Conservation (phyloP, 331 rosid genomes). For the Telfairia occidentalis region DNA sequence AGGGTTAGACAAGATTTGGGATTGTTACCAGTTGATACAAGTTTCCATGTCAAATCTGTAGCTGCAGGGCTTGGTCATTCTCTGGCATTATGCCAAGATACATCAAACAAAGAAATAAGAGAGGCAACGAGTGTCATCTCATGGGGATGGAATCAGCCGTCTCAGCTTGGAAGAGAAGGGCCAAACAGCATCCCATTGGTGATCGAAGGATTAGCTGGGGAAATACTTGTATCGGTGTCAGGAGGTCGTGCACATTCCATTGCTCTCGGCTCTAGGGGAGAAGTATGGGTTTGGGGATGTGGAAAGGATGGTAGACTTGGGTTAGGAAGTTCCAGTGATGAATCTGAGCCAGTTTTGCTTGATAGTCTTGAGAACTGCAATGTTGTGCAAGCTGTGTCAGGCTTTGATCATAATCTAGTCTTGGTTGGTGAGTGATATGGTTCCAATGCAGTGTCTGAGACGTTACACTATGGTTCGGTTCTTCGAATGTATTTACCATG, state of each 20-base stretch:
- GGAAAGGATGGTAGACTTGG: conserved; percentile 89
- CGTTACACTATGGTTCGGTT: neutral
- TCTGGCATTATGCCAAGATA: conserved; percentile 55
- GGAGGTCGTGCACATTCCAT: conserved; percentile 84
- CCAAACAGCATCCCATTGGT: conserved; percentile 33
- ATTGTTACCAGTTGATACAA: conserved; percentile 53
- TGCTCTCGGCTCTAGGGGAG: conserved; percentile 54
- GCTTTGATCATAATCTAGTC: conserved; percentile 79
- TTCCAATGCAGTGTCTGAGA: neutral
- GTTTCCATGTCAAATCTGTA: conserved; percentile 34
- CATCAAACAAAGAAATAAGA: conserved; percentile 22
- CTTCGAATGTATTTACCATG: neutral
- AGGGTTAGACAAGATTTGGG: conserved; percentile 51
- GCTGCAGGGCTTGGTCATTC: conserved; percentile 93
- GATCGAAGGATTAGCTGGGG: conserved; percentile 49
- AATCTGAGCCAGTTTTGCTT: conserved; percentile 53
- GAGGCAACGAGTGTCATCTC: conserved; percentile 39
- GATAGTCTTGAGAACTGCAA: conserved; percentile 50
- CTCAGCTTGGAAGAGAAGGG: conserved; percentile 80
- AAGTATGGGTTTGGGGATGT: conserved; percentile 85
- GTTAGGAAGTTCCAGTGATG: conserved; percentile 57
- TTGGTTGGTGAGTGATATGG: conserved; percentile 47
- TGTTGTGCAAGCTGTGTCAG: conserved; percentile 64
- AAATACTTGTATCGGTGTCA: conserved; percentile 46
- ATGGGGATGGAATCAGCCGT: conserved; percentile 86